phyloP scores from a whole-genome alignment of 352 stramenopile species.

The Globisporangium acanthophoron region DNA sequence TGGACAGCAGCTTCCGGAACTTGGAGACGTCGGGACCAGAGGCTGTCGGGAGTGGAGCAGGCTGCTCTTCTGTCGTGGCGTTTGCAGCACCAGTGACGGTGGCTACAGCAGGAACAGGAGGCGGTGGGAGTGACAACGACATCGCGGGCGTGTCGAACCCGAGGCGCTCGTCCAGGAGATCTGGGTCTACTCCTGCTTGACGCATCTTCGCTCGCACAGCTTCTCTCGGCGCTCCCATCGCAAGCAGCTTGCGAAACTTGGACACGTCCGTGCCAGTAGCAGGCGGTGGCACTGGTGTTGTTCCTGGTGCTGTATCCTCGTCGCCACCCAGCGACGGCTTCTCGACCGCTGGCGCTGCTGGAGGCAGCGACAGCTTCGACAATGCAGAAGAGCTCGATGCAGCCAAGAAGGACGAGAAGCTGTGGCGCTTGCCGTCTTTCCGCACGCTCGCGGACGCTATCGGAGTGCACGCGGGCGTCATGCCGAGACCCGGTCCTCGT shows the following conservation, averaged over 20 bases:
- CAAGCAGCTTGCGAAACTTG: slow-evolving; percentile 92
- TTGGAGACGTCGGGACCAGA: slow-evolving; percentile 29
- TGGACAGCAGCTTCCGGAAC: slow-evolving; percentile 59
- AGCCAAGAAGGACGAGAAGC: slow-evolving; percentile 42
- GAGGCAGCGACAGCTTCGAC: slow-evolving; percentile 20
- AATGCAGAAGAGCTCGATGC: slow-evolving; percentile 9
- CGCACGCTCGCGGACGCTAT: slow-evolving; percentile 65
- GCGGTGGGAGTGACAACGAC: slow-evolving; percentile 23
- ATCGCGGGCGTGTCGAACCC: slow-evolving; percentile 53
- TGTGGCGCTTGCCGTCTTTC: slow-evolving; percentile 58
- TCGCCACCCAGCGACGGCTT: not conserved
- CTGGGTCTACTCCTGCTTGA: slow-evolving; percentile 52
- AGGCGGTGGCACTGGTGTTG: slow-evolving; percentile 1
- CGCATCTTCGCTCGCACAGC: slow-evolving; percentile 66
- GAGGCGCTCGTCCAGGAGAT: slow-evolving; percentile 42
- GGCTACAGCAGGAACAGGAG: not conserved
- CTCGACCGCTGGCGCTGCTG: slow-evolving; percentile 6
- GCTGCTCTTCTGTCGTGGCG: not conserved
- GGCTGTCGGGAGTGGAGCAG: not conserved
- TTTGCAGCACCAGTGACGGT: not conserved
- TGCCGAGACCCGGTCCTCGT: slow-evolving; percentile 43
- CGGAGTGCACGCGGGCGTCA: slow-evolving; percentile 58
- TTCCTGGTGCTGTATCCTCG: not conserved
- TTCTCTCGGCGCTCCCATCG: slow-evolving; percentile 75
- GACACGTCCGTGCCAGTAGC: slow-evolving; percentile 25